Base-by-base conservation (phyloP, 495 filamentous ascomycete species). In the Penicillium samsonianum region DNA sequence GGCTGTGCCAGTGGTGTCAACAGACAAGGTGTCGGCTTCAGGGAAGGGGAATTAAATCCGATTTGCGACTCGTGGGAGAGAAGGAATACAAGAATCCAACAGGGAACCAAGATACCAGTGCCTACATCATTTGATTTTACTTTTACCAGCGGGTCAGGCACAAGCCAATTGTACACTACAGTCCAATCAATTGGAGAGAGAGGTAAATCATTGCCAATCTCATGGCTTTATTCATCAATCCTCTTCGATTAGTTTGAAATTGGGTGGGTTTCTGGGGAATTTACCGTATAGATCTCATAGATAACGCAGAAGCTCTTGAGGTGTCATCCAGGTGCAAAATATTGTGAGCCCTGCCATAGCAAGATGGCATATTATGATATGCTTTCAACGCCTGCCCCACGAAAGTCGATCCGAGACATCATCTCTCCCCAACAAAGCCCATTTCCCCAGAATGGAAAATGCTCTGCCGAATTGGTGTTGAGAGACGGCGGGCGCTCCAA, bases 381-480 rank as follows among this genome's bases (percentile, higher is more conserved):
- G 8, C 30, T 25, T 19, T 45, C 16, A 44, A 44, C 19, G 51
- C 51, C 26, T 2, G 2, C 23, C 23, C 23, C 28, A 41, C 35
- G 6, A 14, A 48, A 48, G 9, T 46, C 28, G 11, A 22, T 23
- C 19, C 4, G 41, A 50, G 8, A 14, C 5, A 37, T 51, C 28
- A 50, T 17, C 37, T 28, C 1, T 10, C 9, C 10, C 25, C 30
- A 10, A 57, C 44, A 35, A 50, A 41, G n/a, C 58, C 62, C 17
- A 50, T 47, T 26, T 67, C 64, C 0, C 16, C 23, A 17, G 51
- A 45, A 7, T 47, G 25, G 20, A 45, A 45, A 1, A 67, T 69
- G 37, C 22, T 33, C 38, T 73, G 67, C 9, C 75, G 62, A 51
- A 68, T 67, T 7, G 73, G 69, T 19, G 68, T 80, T 6, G 55